Evolutionary conservation across 2,329 filamentous ascomycete genomes (phyloP).

Genomic region (Microsporum audouinii): DNA sequence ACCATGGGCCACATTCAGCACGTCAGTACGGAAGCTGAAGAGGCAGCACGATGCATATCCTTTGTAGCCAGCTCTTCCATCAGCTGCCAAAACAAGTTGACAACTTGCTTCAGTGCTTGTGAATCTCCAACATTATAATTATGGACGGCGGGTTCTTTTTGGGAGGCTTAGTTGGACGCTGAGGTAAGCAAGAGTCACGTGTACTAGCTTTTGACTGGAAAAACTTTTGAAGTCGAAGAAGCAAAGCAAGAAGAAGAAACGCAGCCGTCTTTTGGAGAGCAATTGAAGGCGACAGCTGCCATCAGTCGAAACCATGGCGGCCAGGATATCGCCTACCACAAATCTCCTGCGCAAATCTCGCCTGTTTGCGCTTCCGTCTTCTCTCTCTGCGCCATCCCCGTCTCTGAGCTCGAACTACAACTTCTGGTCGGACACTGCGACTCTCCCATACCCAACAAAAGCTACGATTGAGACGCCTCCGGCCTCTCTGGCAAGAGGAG

Average conservation of each 20-base stretch:
- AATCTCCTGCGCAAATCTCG: slow-evolving; percentile 73
- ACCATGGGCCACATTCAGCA: background rate
- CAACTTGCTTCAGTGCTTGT: background rate
- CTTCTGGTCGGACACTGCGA: slow-evolving; percentile 56
- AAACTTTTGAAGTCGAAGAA: background rate
- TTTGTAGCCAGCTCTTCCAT: background rate
- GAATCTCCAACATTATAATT: background rate
- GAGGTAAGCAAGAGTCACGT: background rate
- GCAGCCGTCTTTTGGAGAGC: background rate
- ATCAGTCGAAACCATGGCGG: slow-evolving; percentile 17
- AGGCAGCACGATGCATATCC: background rate
- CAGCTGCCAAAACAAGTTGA: background rate
- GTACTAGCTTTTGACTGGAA: background rate
- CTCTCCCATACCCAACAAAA: slow-evolving; percentile 65
- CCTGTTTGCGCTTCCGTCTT: slow-evolving; percentile 73
- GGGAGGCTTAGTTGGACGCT: background rate
- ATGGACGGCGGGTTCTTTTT: too few relatives aligned
- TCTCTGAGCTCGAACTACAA: slow-evolving; percentile 39
- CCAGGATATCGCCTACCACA: slow-evolving; percentile 47
- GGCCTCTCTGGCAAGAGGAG: slow-evolving; percentile 61
- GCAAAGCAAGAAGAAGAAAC: background rate
- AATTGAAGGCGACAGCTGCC: background rate
- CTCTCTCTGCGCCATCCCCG: slow-evolving; percentile 52
- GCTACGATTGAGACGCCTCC: slow-evolving; percentile 70
- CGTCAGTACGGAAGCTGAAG: background rate